Conservation (phyloP, 805 yeast species). For the Candida montana region DNA sequence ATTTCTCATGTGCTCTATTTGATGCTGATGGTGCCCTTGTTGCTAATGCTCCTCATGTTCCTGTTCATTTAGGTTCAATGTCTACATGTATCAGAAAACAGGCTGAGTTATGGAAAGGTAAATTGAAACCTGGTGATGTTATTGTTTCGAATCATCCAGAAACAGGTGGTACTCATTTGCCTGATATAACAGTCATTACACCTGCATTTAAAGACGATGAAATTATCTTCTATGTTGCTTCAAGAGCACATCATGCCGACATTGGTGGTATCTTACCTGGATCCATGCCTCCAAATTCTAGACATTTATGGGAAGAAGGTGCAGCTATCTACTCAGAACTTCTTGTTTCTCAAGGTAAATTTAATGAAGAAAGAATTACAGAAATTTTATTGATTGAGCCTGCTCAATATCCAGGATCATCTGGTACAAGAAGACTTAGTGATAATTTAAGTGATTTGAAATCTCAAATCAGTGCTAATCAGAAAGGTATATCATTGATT, state of each 20-base stretch:
- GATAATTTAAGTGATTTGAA: constrained; percentile 83
- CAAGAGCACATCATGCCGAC: constrained; percentile 95
- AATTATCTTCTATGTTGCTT: constrained; percentile 82
- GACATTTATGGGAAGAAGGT: constrained; percentile 82
- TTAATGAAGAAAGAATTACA: constrained; percentile 68
- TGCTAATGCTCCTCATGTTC: constrained; percentile 86
- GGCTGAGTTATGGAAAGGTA: constrained; percentile 57
- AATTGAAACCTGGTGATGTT: constrained; percentile 67
- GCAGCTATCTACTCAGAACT: constrained; percentile 79
- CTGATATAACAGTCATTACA: constrained; percentile 88
- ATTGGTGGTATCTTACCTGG: constrained; percentile 92
- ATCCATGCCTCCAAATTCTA: constrained; percentile 91
- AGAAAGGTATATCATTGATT: constrained; percentile 71
- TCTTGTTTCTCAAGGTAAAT: constrained; percentile 63
- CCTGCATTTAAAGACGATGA: constrained; percentile 68
- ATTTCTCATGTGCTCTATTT: constrained; percentile 80
- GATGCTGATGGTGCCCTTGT: constrained; percentile 72
- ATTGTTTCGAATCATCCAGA: constrained; percentile 76
- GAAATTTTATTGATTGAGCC: constrained; percentile 66
- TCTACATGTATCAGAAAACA: constrained; percentile 71
- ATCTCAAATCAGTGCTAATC: constrained; percentile 87
- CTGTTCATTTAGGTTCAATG: constrained; percentile 86
- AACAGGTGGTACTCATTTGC: constrained; percentile 82
- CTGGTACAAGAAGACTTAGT: constrained; percentile 78
- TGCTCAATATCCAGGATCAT: constrained; percentile 76